Conservation (phyloP, 306 rosid species). For the Trifolium repens region DNA sequence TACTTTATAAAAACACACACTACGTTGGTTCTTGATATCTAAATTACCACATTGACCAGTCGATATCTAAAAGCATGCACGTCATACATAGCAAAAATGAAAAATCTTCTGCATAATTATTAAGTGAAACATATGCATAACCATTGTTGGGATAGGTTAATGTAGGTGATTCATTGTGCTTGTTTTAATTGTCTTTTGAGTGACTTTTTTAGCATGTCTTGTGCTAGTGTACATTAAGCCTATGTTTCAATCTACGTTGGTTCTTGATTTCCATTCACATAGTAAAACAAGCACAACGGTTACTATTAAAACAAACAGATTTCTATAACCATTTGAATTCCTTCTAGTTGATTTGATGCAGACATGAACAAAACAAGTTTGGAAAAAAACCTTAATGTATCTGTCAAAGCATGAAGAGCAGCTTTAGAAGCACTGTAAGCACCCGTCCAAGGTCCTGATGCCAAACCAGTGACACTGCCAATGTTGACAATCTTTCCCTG, state of each 20-base stretch:
- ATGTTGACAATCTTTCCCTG: slow-evolving; percentile 81
- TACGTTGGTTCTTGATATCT: background rate
- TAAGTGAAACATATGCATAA: no score
- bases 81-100: background rate
- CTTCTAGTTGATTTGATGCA: slow-evolving; percentile 11
- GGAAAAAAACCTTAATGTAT: slow-evolving; percentile 66
- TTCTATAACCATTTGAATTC: background rate
- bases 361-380: slow-evolving; percentile 27
- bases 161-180: no score
- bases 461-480: slow-evolving; percentile 74
- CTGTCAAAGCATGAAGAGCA: slow-evolving; percentile 77
- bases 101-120: no score
- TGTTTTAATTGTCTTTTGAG: no score
- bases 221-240: no score
- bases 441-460: slow-evolving; percentile 86
- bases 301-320: slow-evolving; percentile 6
- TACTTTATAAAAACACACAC: background rate
- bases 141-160: no score
- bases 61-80: background rate
- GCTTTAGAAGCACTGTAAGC: slow-evolving; percentile 80
- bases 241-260: no score
- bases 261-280: background rate
- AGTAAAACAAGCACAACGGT: background rate
- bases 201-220: no score
- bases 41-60: background rate